Evolutionary conservation across 176 grass and related monocot genomes (phyloP), one percentile per base, ranked within the genome.

Genomic region (Lolium perenne): DNA sequence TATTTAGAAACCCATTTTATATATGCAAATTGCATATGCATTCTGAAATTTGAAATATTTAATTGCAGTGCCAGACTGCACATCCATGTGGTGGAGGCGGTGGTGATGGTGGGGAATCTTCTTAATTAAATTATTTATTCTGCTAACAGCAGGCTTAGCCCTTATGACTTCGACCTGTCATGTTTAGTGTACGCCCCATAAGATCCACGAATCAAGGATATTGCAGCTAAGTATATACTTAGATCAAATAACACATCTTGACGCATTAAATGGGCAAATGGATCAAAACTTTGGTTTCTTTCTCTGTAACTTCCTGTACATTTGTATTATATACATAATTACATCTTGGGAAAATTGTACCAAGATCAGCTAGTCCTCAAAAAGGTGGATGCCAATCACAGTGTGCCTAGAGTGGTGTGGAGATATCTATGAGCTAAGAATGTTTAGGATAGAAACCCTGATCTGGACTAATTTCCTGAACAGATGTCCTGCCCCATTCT

Each of bases 321-420:
- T 62, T 20, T 64, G 6, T 75, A 9, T 8, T 25, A 26, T 81
- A 53, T 82, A 35, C 10, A 71, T 15, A 71, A 20, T 41, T 70
- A 70, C 66, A 70, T 69, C 4, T 41, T 25, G 4, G 69, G 38
- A 50, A 47, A 47, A 47, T 47, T 47, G 46, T 47, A 1, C 8
- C 46, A 2, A 47, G 51, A 78, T 88, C 11, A 77, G 80, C 72
- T 13, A 71, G 21, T 88, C 72, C 80, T 83, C 21, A 71, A 47
- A 47, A 47, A 47, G 46, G 46, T 4, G 53, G 53, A 55, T 55
- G 53, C 53, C 53, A 55, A 55, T 55, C 53, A 55, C 53, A 55
- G 53, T 16, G 53, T 55, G 53, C 14, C 15, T 17, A 55, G 53
- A 18, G 53, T 55, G 53, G 15, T 55, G 53, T 55, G 46, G 46